phyloP scores from a whole-genome alignment of 2,329 filamentous ascomycete species.

The Fusarium paranaense region DNA sequence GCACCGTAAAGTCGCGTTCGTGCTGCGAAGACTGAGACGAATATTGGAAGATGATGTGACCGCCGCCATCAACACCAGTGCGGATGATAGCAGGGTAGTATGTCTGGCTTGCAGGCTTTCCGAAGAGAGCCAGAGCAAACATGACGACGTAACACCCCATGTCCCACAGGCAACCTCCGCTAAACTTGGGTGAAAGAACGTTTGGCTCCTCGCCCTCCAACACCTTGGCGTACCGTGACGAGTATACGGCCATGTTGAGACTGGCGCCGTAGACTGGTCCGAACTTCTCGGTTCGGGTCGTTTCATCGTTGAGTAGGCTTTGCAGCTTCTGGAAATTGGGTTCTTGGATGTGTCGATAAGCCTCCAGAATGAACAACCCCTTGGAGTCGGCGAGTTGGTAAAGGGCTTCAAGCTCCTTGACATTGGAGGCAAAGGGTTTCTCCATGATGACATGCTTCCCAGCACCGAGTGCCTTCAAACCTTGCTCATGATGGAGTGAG shows the following conservation, averaged over 20 bases:
- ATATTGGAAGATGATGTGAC: conserved; percentile 25
- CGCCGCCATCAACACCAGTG: conserved; percentile 26
- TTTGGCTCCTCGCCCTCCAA: conserved; percentile 25
- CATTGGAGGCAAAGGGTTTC: conserved; percentile 34
- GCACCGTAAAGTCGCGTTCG: conserved; percentile 18
- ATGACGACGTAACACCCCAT: conserved; percentile 38
- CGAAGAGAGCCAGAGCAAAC: conserved; percentile 29
- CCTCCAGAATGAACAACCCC: conserved; percentile 21
- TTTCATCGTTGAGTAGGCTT: conserved; percentile 24
- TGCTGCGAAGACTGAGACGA: conserved; percentile 21
- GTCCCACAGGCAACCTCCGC: conserved; percentile 32
- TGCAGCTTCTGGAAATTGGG: conserved; percentile 35
- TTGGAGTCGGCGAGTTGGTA: conserved; percentile 32
- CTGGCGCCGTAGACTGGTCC: conserved; percentile 27
- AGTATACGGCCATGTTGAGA: conserved; percentile 31
- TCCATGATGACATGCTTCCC: conserved; percentile 35
- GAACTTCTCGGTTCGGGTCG: conserved; percentile 14
- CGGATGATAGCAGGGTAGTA: conserved; percentile 18
- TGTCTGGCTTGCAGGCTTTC: conserved; percentile 15
- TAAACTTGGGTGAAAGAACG: conserved; percentile 29
- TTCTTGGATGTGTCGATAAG: conserved; percentile 36
- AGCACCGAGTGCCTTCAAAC: conserved; percentile 12
- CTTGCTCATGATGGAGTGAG: conserved; percentile 32
- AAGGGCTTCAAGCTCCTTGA: conserved; percentile 18
- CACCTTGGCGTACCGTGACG: conserved; percentile 9